Conservation (phyloP, 2,329 filamentous ascomycete species). For the Xylariaceae sp. region DNA sequence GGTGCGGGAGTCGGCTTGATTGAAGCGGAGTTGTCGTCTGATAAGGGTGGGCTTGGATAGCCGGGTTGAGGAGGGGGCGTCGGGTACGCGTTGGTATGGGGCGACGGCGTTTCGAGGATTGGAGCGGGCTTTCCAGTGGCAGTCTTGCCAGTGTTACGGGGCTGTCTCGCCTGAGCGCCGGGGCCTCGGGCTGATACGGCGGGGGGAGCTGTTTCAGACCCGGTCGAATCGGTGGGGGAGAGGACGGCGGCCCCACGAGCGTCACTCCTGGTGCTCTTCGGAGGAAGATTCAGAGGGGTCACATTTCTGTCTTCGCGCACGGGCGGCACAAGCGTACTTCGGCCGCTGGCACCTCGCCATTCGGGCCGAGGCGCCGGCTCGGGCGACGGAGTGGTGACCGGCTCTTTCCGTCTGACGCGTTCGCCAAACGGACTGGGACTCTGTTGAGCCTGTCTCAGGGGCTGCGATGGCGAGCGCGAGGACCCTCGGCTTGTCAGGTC, state of each 20-base stretch:
- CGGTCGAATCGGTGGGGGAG: slow-evolving; percentile 25
- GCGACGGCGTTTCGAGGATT: too few relatives aligned
- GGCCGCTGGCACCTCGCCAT: slow-evolving; percentile 69
- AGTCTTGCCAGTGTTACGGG: too few relatives aligned
- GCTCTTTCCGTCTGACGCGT: slow-evolving; percentile 29
- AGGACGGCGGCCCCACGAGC: slow-evolving; percentile 16
- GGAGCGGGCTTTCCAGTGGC: too few relatives aligned
- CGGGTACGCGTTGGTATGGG: too few relatives aligned
- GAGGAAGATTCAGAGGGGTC: slow-evolving; percentile 48
- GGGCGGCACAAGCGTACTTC: slow-evolving; percentile 55
- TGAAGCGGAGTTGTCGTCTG: slow-evolving; percentile 20
- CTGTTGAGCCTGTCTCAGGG: slow-evolving; percentile 16
- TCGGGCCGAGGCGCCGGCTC: slow-evolving; percentile 37
- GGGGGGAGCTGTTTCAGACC: slow-evolving; percentile 27
- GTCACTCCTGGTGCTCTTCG: slow-evolving; percentile 39
- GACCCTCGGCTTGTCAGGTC: slow-evolving; percentile 24
- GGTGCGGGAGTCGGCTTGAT: slow-evolving; percentile 6
- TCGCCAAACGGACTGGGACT: slow-evolving; percentile 34
- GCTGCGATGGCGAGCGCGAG: slow-evolving; percentile 19
- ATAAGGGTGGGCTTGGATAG: slow-evolving; percentile 32
- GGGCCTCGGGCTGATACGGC: slow-evolving; percentile 8
- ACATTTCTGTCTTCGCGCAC: slow-evolving; percentile 53
- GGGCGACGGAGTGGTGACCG: slow-evolving; percentile 8
- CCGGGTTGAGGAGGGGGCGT: slow-evolving; percentile 13
- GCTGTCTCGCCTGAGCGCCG: slow-evolving; percentile 1